Conservation (phyloP, 768 basidiomycete species). For the Galerina sulciceps region DNA sequence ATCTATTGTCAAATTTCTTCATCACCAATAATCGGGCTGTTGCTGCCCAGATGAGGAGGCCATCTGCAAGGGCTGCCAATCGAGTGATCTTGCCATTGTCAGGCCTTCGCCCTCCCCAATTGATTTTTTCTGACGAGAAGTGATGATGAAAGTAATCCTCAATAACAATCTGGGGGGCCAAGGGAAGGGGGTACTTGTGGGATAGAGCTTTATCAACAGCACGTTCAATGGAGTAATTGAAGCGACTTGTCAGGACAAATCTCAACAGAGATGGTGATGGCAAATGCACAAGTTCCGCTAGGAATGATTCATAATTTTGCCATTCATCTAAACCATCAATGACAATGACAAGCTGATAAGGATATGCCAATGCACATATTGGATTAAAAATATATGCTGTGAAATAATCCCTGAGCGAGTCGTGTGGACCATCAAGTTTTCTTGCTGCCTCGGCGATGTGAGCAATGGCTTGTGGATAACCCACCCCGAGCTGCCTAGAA, state of each 20-base stretch:
- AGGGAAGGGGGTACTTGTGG: background rate
- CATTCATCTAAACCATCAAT: constrained; percentile 1
- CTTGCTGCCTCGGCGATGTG: background rate
- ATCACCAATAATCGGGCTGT: background rate
- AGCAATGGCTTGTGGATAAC: background rate
- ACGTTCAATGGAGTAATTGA: background rate
- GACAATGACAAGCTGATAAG: background rate
- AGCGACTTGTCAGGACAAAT: background rate
- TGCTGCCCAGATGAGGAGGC: constrained; percentile 2
- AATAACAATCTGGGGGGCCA: background rate
- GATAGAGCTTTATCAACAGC: background rate
- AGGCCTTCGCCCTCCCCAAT: background rate
- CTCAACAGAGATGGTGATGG: background rate
- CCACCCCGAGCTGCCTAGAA: background rate
- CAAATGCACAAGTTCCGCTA: background rate
- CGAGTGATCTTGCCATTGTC: background rate
- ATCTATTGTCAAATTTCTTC: background rate
- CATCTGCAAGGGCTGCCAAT: background rate
- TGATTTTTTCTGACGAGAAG: background rate
- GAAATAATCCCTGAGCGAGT: background rate
- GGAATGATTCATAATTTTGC: background rate
- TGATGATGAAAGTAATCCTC: background rate
- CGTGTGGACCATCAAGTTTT: background rate
- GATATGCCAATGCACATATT: background rate
- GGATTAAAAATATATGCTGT: background rate